These are phyloP conservation scores for Metschnikowia arizonensis DNA, from an alignment of 805 yeast genomes.

Conservation along the genomic window DNA sequence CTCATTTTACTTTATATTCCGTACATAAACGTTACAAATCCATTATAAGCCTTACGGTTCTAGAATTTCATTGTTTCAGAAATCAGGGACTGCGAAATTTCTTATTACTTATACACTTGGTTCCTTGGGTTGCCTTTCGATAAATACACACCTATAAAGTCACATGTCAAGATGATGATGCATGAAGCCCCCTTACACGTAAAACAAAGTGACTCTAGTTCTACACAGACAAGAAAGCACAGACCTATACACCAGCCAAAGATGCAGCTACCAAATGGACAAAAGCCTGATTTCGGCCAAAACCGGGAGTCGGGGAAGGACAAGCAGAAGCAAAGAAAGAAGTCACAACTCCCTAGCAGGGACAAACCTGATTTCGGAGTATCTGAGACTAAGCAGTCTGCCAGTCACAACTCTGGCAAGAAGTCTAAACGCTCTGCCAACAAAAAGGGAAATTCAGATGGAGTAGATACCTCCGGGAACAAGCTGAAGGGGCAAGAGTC, in stretches of 20 bases:
- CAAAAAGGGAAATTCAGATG: slow-evolving; percentile 3
- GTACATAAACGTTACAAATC: neutral
- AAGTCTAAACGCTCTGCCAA: slow-evolving; percentile 6
- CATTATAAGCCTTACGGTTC: neutral
- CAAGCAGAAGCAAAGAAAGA: slow-evolving; percentile 9
- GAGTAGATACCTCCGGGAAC: neutral
- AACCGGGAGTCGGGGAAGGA: slow-evolving; percentile 7
- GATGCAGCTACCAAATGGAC: slow-evolving; percentile 28
- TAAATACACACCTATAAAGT: neutral
- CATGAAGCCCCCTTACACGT: slow-evolving; percentile 32
- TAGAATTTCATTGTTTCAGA: neutral
- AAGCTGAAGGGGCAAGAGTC: slow-evolving; percentile 20
- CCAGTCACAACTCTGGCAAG: slow-evolving; percentile 4
- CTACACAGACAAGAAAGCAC: slow-evolving; percentile 15
- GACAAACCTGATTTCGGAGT: slow-evolving; percentile 20
- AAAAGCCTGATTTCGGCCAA: slow-evolving; percentile 26
- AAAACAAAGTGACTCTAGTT: slow-evolving; percentile 17
- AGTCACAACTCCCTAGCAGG: slow-evolving; percentile 25
- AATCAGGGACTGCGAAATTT: neutral
- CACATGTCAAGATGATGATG: slow-evolving; percentile 18
- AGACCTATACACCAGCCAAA: slow-evolving; percentile 15
- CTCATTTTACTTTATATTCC: neutral
- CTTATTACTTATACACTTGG: neutral
- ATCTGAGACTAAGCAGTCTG: slow-evolving; percentile 9
- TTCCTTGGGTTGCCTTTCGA: neutral